These are phyloP conservation scores for Claviceps sp. DNA, from an alignment of 2,329 filamentous ascomycete genomes.

Conservation along the genomic window DNA sequence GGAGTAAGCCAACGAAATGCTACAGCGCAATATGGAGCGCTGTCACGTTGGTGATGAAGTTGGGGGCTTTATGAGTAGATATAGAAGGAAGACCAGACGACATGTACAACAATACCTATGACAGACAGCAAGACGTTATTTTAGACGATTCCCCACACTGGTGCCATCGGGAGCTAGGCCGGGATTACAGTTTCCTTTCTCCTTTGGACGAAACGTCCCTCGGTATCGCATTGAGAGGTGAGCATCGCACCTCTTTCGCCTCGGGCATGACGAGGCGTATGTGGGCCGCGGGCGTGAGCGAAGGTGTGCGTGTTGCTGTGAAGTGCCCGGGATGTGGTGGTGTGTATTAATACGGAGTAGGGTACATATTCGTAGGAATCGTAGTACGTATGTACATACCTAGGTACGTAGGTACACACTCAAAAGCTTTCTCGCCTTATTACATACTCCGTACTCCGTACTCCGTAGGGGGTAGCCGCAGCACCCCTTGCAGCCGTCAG, in stretches of 20 bases:
- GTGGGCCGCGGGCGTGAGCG: too few relatives aligned
- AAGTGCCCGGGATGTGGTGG: too few relatives aligned
- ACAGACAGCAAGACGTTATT: not conserved
- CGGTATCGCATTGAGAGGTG: constrained; percentile 6
- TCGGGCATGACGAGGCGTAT: not conserved
- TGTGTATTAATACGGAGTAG: too few relatives aligned
- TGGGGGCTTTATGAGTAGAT: constrained; percentile 10
- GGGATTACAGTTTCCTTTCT: constrained; percentile 1
- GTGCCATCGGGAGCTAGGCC: constrained; percentile 6
- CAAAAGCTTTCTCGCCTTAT: too few relatives aligned
- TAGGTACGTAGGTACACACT: too few relatives aligned
- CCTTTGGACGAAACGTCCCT: constrained; percentile 2
- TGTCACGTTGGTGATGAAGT: not conserved
- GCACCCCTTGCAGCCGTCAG: not conserved
- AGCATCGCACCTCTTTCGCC: not conserved
- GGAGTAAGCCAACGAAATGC: not conserved
- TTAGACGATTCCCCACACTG: constrained; percentile 1
- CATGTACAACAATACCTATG: not conserved
- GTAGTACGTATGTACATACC: too few relatives aligned
- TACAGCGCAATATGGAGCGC: not conserved
- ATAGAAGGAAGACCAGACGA: constrained; percentile 2
- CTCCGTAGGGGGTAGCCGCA: not conserved
- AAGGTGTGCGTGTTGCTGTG: too few relatives aligned
- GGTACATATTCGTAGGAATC: too few relatives aligned
- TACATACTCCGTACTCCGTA: too few relatives aligned